A percentile compares a stretch with the other conserved stretches of the same genome.
These are phyloP conservation scores for Botrytis pseudocinerea DNA, from an alignment of 2,329 filamentous ascomycete genomes.

Conservation along the genomic window DNA sequence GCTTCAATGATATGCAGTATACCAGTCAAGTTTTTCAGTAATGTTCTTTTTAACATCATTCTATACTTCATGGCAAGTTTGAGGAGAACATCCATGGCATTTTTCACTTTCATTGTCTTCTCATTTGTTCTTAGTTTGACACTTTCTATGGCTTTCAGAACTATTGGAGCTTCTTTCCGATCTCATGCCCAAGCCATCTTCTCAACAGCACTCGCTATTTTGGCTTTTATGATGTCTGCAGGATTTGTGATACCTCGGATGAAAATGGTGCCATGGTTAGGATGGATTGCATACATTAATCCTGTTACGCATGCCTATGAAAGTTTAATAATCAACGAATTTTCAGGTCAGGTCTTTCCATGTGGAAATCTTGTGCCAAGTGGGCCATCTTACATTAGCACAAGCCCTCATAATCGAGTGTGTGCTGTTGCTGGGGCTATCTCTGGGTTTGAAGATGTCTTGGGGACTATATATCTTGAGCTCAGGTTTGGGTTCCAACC, in stretches of 20 bases:
- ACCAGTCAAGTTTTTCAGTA: conserved; percentile 68
- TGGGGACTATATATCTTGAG: conserved; percentile 52
- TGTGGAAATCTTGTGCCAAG: conserved; percentile 34
- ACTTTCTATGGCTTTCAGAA: conserved; percentile 84
- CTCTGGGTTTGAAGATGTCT: conserved; percentile 52
- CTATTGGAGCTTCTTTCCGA: conserved; percentile 72
- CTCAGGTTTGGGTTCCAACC: conserved; percentile 58
- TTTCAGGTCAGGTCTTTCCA: conserved; percentile 43
- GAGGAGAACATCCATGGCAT: conserved; percentile 69
- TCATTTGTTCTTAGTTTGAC: conserved; percentile 43
- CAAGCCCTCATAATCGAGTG: conserved; percentile 40
- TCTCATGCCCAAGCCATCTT: conserved; percentile 66
- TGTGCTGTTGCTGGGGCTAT: conserved; percentile 62
- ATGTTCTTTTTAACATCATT: conserved; percentile 72
- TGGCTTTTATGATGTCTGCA: conserved; percentile 39
- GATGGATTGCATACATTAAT: conserved; percentile 71
- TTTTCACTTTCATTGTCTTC: conserved; percentile 71
- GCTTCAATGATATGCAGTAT: conserved; percentile 84
- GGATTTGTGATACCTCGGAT: conserved; percentile 47
- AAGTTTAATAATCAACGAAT: conserved; percentile 81
- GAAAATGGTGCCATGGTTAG: conserved; percentile 75
- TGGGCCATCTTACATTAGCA: conserved; percentile 25
- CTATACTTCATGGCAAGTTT: conserved; percentile 89
- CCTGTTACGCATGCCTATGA: conserved; percentile 76
- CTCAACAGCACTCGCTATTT: conserved; percentile 54